A percentile compares a stretch with the other conserved stretches of the same genome.
Evolutionary conservation across 768 basidiomycete species (phyloP).

Genomic region (Collybia nuda): DNA sequence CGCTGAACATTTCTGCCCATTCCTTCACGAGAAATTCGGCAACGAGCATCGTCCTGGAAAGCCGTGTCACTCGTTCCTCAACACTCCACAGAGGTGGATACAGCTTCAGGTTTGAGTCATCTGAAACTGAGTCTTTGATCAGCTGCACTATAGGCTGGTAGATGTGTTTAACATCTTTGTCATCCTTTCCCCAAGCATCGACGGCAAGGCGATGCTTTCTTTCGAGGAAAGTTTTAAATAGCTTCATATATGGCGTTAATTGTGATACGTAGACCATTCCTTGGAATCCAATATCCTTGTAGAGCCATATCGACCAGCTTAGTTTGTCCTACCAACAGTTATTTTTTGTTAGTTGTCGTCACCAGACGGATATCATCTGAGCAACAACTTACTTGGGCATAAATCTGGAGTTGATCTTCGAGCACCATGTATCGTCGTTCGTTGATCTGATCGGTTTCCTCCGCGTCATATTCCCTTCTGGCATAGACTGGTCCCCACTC

Average conservation of each 20-base stretch:
- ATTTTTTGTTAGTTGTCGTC: constrained; percentile 62
- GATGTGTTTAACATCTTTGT: constrained; percentile 47
- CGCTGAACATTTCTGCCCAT: constrained; percentile 69
- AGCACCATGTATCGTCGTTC: constrained; percentile 61
- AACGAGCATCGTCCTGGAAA: constrained; percentile 67
- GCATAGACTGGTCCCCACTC: constrained; percentile 87
- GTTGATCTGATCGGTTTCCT: constrained; percentile 65
- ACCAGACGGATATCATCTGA: constrained; percentile 50
- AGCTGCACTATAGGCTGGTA: constrained; percentile 65
- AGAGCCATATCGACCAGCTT: constrained; percentile 89
- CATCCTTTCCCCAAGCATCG: constrained; percentile 80
- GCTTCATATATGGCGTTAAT: constrained; percentile 69
- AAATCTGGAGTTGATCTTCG: constrained; percentile 72
- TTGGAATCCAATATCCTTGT: constrained; percentile 86
- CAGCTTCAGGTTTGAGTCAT: constrained; percentile 42
- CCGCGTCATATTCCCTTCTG: constrained; percentile 56
- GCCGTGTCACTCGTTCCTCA: constrained; percentile 49
- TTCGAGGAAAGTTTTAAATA: constrained; percentile 65
- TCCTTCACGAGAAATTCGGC: constrained; percentile 70
- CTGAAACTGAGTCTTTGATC: constrained; percentile 45
- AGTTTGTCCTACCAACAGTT: constrained; percentile 57
- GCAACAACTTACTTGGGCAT: constrained; percentile 46
- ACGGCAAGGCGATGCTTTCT: constrained; percentile 78
- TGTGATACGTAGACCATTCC: constrained; percentile 78
- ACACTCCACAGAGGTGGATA: constrained; percentile 68